Percentiles rank a stretch among this genome's conserved stretches.
Evolutionary conservation across 2,329 filamentous ascomycete genomes (phyloP).

Genomic region (Cordyceps tenuipes): DNA sequence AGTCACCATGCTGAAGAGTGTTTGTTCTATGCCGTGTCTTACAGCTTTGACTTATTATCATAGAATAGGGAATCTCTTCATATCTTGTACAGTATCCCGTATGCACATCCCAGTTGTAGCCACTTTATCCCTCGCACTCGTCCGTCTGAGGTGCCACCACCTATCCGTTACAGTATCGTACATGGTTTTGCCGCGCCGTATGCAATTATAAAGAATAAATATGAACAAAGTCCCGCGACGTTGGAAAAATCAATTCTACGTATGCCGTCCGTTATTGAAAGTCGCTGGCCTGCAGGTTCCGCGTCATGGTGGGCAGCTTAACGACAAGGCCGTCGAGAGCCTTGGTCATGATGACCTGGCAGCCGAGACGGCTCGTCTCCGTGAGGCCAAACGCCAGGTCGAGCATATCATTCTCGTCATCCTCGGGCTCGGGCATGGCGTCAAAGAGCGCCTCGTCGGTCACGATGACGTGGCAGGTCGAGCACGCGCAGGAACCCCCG

Average conservation of each 20-base stretch:
- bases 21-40: neutral
- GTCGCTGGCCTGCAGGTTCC: slow-evolving; percentile 92
- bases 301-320: slow-evolving; percentile 82
- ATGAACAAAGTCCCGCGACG: neutral
- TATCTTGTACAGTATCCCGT: slow-evolving; percentile 2
- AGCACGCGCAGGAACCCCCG: slow-evolving; percentile 87
- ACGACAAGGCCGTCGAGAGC: slow-evolving; percentile 82
- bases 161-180: slow-evolving; percentile 8
- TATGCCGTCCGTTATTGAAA: slow-evolving; percentile 43
- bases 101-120: neutral
- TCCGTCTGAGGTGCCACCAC: neutral
- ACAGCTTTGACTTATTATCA: neutral
- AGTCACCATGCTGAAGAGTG: neutral
- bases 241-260: neutral
- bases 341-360: slow-evolving; percentile 86
- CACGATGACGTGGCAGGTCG: slow-evolving; percentile 87
- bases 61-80: slow-evolving; percentile 9
- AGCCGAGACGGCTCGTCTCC: slow-evolving; percentile 75
- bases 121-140: neutral
- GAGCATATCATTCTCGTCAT: slow-evolving; percentile 84
- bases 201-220: neutral
- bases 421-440: slow-evolving; percentile 67
- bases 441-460: slow-evolving; percentile 65
- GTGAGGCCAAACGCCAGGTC: slow-evolving; percentile 85
- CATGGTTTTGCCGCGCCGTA: slow-evolving; percentile 2